Conservation (phyloP, 140 eudicot genomes). For the Ambrosia hybrid region DNA sequence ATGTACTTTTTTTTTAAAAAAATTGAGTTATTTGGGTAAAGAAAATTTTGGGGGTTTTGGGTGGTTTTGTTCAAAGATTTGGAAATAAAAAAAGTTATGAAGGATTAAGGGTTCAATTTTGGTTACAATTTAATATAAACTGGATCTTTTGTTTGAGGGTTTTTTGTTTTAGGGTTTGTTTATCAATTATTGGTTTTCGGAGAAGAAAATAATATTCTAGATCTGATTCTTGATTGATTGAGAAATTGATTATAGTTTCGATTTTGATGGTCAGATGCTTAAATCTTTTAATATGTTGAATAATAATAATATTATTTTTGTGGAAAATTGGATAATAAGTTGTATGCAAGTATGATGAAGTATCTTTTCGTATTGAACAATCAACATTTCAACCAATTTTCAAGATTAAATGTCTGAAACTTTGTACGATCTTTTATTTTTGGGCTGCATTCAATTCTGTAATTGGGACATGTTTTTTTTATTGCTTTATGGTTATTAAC, state of each 20-base stretch:
- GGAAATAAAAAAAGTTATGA: too few species aligned
- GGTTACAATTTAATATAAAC: too few species aligned
- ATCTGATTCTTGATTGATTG: slow-evolving; percentile 18
- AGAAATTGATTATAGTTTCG: neutral
- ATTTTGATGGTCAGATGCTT: neutral
- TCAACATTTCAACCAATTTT: neutral
- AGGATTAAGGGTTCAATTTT: too few species aligned
- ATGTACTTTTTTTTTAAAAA: neutral
- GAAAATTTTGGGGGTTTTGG: neutral
- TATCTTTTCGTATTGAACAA: neutral
- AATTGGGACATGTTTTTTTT: slow-evolving; percentile 11
- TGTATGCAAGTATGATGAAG: neutral
- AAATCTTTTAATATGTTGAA: slow-evolving; percentile 6
- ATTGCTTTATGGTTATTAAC: neutral
- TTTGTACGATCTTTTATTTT: slow-evolving; percentile 13
- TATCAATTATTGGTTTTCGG: neutral
- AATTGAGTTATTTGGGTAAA: too few species aligned
- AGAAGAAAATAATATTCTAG: neutral
- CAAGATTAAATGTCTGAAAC: slow-evolving; percentile 12
- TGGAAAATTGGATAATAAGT: neutral
- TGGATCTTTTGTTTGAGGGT: slow-evolving; percentile 15
- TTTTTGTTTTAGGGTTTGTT: neutral
- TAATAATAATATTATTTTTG: slow-evolving; percentile 1
- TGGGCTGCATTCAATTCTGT: slow-evolving; percentile 5
- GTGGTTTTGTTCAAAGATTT: neutral